phyloP scores from a whole-genome alignment of 1,139 yeast species.

The Yamadazyma jaroonii region DNA sequence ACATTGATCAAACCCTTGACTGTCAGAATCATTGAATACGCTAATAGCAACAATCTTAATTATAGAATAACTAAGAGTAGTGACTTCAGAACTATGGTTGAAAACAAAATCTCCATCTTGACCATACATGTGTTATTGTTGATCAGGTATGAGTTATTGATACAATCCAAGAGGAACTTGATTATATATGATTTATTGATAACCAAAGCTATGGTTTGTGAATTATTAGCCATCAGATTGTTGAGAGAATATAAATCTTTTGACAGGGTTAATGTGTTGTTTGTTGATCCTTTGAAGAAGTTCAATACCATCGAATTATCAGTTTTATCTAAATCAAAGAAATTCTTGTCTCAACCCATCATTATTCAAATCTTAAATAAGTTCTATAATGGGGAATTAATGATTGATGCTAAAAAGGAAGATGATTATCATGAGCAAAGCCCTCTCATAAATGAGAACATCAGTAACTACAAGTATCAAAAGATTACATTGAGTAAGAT shows the following conservation, averaged over 20 bases:
- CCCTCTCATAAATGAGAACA: slow-evolving; percentile 16
- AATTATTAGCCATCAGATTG: slow-evolving; percentile 51
- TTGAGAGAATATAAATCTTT: slow-evolving; percentile 48
- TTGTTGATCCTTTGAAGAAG: slow-evolving; percentile 38
- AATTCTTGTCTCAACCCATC: slow-evolving; percentile 55
- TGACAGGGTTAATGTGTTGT: slow-evolving; percentile 44
- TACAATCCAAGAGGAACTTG: slow-evolving; percentile 49
- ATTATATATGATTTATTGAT: slow-evolving; percentile 47
- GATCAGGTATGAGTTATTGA: slow-evolving; percentile 41
- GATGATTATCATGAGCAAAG: slow-evolving; percentile 31
- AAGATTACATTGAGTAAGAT: slow-evolving; percentile 29
- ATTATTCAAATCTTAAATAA: slow-evolving; percentile 49
- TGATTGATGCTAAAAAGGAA: neutral
- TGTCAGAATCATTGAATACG: slow-evolving; percentile 25
- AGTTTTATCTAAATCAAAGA: slow-evolving; percentile 52
- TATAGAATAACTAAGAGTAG: slow-evolving; percentile 10
- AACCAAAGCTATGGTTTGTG: slow-evolving; percentile 56
- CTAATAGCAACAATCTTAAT: slow-evolving; percentile 14
- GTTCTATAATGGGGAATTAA: slow-evolving; percentile 53
- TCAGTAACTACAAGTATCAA: slow-evolving; percentile 37
- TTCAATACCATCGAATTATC: slow-evolving; percentile 56
- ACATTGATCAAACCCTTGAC: slow-evolving; percentile 52
- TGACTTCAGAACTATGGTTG: slow-evolving; percentile 9
- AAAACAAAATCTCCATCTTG: slow-evolving; percentile 20
- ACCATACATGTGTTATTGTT: slow-evolving; percentile 35